A percentile compares a stretch with the other conserved stretches of the same genome.
These are phyloP conservation scores for Amoebophrya sp. DNA, from an alignment of 169 alveolate genomes.

Conservation along the genomic window DNA sequence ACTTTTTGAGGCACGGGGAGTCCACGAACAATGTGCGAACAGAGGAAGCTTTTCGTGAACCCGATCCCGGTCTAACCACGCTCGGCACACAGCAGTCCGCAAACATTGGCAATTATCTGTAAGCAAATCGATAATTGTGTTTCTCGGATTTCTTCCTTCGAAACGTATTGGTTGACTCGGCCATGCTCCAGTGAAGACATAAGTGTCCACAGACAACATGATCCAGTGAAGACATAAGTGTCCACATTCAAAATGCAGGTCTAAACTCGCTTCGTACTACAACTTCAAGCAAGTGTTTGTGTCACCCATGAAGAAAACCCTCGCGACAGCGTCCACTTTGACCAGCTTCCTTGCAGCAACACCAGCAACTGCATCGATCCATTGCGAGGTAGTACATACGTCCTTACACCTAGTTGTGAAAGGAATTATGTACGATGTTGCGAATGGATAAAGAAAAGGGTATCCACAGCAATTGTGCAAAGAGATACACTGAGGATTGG, in stretches of 20 bases:
- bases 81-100: neutral
- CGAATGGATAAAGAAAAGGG: neutral
- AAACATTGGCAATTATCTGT: neutral
- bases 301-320: slow-evolving; percentile 14
- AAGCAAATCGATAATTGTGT: neutral
- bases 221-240: neutral
- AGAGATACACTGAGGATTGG: neutral
- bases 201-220: neutral
- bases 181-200: neutral
- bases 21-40: neutral
- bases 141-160: neutral
- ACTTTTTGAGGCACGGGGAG: neutral
- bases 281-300: neutral
- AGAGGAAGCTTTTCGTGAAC: neutral
- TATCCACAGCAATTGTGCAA: neutral
- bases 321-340: neutral
- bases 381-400: neutral
- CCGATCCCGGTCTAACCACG: neutral
- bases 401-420: neutral
- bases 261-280: neutral
- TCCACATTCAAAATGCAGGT: neutral
- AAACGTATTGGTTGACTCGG: neutral
- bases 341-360: neutral
- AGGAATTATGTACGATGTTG: neutral
- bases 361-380: neutral